Evolutionary conservation across 441 rosid species (phyloP).

Genomic region (Populus hybrid): DNA sequence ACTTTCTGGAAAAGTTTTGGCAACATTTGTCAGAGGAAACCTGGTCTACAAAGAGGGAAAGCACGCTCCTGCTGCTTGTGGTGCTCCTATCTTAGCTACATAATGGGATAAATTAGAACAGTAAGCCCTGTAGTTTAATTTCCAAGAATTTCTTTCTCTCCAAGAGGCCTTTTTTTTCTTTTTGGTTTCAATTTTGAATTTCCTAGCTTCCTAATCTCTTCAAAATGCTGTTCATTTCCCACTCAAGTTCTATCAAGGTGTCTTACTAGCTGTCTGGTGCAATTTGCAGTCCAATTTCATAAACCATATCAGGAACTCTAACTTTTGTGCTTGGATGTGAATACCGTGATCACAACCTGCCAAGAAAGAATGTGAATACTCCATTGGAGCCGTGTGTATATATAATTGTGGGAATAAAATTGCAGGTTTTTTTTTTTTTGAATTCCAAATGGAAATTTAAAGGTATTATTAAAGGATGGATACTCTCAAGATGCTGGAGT

Average conservation of each 20-base stretch:
- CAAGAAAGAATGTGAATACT: not conserved
- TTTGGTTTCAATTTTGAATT: not conserved
- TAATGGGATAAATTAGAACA: slow-evolving; percentile 13
- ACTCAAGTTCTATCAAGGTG: not conserved
- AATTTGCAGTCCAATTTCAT: not conserved
- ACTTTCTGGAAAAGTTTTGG: slow-evolving; percentile 71
- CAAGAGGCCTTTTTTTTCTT: too few species aligned
- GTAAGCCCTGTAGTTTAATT: not conserved
- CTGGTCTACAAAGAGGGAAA: slow-evolving; percentile 71
- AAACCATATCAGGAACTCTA: not conserved
- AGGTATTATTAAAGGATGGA: too few species aligned
- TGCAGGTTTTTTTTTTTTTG: too few species aligned
- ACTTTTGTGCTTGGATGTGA: not conserved
- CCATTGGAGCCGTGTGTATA: too few species aligned
- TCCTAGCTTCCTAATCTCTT: not conserved
- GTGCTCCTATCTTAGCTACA: slow-evolving; percentile 53
- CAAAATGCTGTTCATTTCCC: not conserved
- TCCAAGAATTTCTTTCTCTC: not conserved
- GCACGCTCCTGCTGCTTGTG: slow-evolving; percentile 82
- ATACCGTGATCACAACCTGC: not conserved
- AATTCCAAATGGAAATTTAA: too few species aligned
- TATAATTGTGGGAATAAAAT: too few species aligned
- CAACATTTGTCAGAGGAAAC: slow-evolving; percentile 88
- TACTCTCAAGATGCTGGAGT: not conserved
- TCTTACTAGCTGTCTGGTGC: not conserved